Percentiles rank a stretch among this genome's conserved stretches.
Conservation (phyloP, 2,329 filamentous ascomycete species). For the Colletotrichum viniferum region DNA sequence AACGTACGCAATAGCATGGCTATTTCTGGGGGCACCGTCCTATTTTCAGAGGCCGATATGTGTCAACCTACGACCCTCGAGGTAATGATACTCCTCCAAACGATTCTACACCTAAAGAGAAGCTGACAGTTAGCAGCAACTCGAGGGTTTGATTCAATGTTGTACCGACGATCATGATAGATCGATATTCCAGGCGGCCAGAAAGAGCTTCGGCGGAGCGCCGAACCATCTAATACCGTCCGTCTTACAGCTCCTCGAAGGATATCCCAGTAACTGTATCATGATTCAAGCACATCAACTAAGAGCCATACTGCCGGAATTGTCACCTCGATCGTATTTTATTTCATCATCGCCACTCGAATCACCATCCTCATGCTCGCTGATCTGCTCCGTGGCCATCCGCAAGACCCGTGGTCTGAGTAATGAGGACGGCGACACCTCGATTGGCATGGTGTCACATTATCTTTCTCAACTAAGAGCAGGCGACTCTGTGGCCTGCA, state of each 20-base stretch:
- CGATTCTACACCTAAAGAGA: accelerated
- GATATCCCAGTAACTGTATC: background rate
- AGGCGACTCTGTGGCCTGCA: background rate
- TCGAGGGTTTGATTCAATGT: accelerated
- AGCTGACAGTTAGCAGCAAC: background rate
- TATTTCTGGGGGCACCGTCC: background rate
- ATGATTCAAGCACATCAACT: accelerated
- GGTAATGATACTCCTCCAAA: background rate
- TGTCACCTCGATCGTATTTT: background rate
- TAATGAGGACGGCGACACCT: background rate
- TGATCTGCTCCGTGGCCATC: background rate
- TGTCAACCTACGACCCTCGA: background rate
- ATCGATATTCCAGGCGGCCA: background rate
- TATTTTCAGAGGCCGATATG: background rate
- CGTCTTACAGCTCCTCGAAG: background rate
- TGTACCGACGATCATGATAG: background rate
- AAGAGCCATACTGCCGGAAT: background rate
- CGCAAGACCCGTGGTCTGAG: background rate
- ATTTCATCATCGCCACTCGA: background rate
- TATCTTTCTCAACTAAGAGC: background rate
- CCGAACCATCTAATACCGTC: background rate
- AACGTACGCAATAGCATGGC: background rate
- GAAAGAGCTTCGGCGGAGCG: background rate
- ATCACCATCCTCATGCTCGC: background rate
- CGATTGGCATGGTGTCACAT: background rate